These are phyloP conservation scores for Trichaptum fuscoviolaceum DNA, from an alignment of 768 basidiomycete genomes.

Conservation along the genomic window DNA sequence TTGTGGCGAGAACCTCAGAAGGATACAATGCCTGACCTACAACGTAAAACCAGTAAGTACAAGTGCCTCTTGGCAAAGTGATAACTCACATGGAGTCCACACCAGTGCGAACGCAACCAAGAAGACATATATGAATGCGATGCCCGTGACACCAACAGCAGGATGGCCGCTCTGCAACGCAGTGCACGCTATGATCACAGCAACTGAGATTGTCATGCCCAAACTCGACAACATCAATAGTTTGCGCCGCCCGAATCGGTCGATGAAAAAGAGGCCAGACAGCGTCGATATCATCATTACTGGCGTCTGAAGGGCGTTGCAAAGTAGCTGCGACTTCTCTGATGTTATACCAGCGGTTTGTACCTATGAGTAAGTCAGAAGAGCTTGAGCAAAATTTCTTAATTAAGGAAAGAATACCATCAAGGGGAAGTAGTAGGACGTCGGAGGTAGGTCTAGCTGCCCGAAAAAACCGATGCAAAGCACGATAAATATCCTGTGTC, in stretches of 20 bases:
- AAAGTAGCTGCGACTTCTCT: slow-evolving; percentile 21
- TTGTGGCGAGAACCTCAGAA: slow-evolving; percentile 29
- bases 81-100: slow-evolving; percentile 23
- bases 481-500: slow-evolving; percentile 17
- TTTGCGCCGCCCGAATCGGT: slow-evolving; percentile 27
- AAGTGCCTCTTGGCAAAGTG: slow-evolving; percentile 6
- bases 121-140: slow-evolving; percentile 27
- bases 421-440: slow-evolving; percentile 25
- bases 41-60: background rate
- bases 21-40: slow-evolving; percentile 29
- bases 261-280: slow-evolving; percentile 26
- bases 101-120: slow-evolving; percentile 22
- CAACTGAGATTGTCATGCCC: slow-evolving; percentile 22
- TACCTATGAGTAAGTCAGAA: slow-evolving; percentile 7
- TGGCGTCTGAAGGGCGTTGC: slow-evolving; percentile 25
- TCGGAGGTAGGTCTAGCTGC: slow-evolving; percentile 21
- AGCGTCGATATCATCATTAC: slow-evolving; percentile 30
- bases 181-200: slow-evolving; percentile 30
- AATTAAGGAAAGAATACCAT: slow-evolving; percentile 13
- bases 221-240: slow-evolving; percentile 26
- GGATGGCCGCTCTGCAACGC: slow-evolving; percentile 24
- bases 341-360: slow-evolving; percentile 31
- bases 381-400: background rate
- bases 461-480: slow-evolving; percentile 21
- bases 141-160: slow-evolving; percentile 25